Percentiles rank a stretch among this genome's conserved stretches.
Conservation (phyloP, 768 basidiomycete genomes). For the Polyporus arcularius region DNA sequence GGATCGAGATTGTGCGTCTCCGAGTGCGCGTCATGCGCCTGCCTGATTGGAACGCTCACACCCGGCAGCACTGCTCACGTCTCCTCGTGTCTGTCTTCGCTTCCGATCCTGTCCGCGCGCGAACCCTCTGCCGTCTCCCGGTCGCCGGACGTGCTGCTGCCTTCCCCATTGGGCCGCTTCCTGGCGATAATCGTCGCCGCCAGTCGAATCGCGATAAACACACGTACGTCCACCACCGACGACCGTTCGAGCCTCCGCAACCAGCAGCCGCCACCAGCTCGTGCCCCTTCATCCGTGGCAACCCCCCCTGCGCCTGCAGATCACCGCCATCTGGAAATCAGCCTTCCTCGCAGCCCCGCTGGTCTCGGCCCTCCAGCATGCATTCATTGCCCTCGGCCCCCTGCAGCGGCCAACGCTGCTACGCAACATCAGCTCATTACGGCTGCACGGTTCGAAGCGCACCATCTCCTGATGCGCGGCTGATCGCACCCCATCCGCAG, state of each 20-base stretch:
- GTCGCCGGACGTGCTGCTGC: conserved; percentile 8
- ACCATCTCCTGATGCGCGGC: conserved; percentile 18
- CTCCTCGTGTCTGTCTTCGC: conserved; percentile 18
- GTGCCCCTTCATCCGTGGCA: conserved; percentile 14
- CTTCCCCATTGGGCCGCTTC: not conserved
- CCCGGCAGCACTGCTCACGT: conserved; percentile 13
- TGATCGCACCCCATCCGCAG: conserved; percentile 12
- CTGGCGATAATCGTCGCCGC: conserved; percentile 15
- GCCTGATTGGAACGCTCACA: not conserved
- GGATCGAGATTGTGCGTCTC: conserved; percentile 11
- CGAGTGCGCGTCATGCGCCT: conserved; percentile 8
- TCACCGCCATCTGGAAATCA: conserved; percentile 15
- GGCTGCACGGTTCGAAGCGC: conserved; percentile 13
- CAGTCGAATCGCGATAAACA: conserved; percentile 9
- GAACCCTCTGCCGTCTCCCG: conserved; percentile 15
- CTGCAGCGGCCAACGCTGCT: conserved; percentile 2
- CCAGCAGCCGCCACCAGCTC: conserved; percentile 10
- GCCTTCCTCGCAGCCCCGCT: not conserved
- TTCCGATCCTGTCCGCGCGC: conserved; percentile 20
- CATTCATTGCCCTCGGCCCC: conserved; percentile 8
- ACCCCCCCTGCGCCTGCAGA: conserved; percentile 18
- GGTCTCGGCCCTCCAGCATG: conserved; percentile 3
- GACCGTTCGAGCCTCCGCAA: not conserved
- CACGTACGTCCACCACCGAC: too few species aligned
- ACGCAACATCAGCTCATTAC: conserved; percentile 17